Conservation (phyloP, 805 yeast species). For the Metschnikowia vanudenii region DNA sequence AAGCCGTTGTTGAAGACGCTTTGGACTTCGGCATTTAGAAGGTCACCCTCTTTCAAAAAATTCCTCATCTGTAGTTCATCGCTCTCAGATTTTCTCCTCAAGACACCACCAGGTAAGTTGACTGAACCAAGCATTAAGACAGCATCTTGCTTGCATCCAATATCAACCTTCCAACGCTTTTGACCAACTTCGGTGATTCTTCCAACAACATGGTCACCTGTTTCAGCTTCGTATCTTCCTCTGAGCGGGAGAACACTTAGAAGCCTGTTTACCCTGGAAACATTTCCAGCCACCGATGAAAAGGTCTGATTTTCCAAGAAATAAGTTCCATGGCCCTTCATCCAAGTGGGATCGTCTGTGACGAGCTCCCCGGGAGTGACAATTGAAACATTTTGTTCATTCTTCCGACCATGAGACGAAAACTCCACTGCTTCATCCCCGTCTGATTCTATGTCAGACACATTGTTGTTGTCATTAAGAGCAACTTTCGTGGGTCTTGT, state of each 20-base stretch:
- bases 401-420: conserved; percentile 12
- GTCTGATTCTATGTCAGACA: conserved; percentile 34
- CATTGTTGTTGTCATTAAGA: conserved; percentile 39
- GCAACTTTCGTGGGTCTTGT: conserved; percentile 26
- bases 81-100: conserved; percentile 89
- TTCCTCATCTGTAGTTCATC: conserved; percentile 96
- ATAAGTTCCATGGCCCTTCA: conserved; percentile 98
- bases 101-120: conserved; percentile 94
- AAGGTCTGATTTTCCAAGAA: conserved; percentile 70
- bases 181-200: conserved; percentile 91
- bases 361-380: conserved; percentile 96
- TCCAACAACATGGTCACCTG: conserved; percentile 96
- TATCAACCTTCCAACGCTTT: conserved; percentile 94
- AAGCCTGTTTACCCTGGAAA: conserved; percentile 80
- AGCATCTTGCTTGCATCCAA: conserved; percentile 93
- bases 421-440: conserved; percentile 17
- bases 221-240: conserved; percentile 88
- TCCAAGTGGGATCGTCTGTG: conserved; percentile 96
- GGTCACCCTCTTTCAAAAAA: conserved; percentile 92
- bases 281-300: conserved; percentile 90
- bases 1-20: conserved; percentile 84
- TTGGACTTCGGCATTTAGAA: conserved; percentile 95
- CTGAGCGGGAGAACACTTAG: conserved; percentile 82
- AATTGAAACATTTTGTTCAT: conserved; percentile 31
- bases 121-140: conserved; percentile 91